These are phyloP conservation scores for Diutina rugosa DNA, from an alignment of 1,139 yeast species.

Conservation along the genomic window DNA sequence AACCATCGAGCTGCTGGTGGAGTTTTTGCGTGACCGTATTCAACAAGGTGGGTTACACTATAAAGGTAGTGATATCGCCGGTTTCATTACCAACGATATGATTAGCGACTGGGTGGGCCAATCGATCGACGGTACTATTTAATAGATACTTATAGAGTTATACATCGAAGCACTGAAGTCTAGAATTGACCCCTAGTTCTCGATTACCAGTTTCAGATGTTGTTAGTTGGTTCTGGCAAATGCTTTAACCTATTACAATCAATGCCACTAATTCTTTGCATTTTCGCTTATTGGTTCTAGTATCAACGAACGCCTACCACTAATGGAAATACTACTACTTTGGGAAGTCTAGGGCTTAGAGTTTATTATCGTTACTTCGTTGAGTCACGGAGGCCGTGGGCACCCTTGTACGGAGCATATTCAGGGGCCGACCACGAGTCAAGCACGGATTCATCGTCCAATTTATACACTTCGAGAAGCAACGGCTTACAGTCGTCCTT, in stretches of 20 bases:
- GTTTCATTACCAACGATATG: conserved; percentile 28
- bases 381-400: conserved; percentile 30
- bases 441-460: conserved; percentile 32
- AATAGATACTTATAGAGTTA: background rate
- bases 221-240: background rate
- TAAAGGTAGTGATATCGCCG: conserved; percentile 31
- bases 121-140: conserved; percentile 31
- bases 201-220: no score
- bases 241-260: no score
- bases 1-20: conserved; percentile 9
- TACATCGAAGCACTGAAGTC: background rate
- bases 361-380: background rate
- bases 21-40: conserved; percentile 16
- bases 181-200: no score
- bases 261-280: background rate
- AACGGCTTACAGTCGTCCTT: conserved; percentile 50
- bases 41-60: conserved; percentile 14
- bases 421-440: conserved; percentile 39
- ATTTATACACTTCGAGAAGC: conserved; percentile 44
- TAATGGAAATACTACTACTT: no score
- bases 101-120: conserved; percentile 36
- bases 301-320: no score
- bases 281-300: no score
- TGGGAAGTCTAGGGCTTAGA: no score
- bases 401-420: conserved; percentile 38